Base-by-base conservation (phyloP, 2,329 filamentous ascomycete species). In the Fusarium coffeatum region DNA sequence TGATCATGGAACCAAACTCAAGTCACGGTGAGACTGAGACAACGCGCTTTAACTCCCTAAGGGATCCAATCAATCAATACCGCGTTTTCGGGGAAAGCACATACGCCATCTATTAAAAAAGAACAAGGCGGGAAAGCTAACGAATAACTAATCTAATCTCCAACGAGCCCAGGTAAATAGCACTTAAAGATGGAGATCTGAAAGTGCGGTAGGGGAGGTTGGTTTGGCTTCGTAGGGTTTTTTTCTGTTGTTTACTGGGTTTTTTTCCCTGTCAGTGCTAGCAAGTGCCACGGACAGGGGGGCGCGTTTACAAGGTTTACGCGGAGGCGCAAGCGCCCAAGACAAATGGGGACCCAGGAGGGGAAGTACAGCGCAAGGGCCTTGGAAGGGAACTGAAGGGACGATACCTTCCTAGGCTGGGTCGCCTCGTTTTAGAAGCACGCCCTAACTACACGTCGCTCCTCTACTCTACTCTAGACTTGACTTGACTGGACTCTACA, bases 221-320 rank as follows among this genome's bases (percentile, higher is more conserved):
- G 59, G 61, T 48, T 37, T 27, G 18, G 32, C 32, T 15, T 51
- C 18, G 32, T 51, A 51, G 48, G 48, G 8, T 27, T 27, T 42
- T 64, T 47, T 59, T 43, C 46, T 64, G 60, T 64, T 65, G 41
- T 65, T 53, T 64, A 46, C 59, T 57, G 25, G 61, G 59, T 20
- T 57, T 47, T 47, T 43, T 43, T 59, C 50, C 43, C 34, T 34
- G 60, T 42, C 62, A 65, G 62, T 65, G 63, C 49, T 66, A 66
- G 63, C 53, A 48, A 42, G 46, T 65, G 62, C 61, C 55, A 66
- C 55, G 55, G 66, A 62, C 62, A 66, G 72, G 66, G 63, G 63
- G 48, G 69, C 64, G 74, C 78, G 78, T 72, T 68, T 61, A 54
- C 63, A 66, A 66, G 75, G 75, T 79, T 79, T 79, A 73, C 74